Percentiles rank a stretch among this genome's conserved stretches.
These are phyloP conservation scores for Pythium diclinum DNA, from an alignment of 352 stramenopile genomes.

Conservation along the genomic window DNA sequence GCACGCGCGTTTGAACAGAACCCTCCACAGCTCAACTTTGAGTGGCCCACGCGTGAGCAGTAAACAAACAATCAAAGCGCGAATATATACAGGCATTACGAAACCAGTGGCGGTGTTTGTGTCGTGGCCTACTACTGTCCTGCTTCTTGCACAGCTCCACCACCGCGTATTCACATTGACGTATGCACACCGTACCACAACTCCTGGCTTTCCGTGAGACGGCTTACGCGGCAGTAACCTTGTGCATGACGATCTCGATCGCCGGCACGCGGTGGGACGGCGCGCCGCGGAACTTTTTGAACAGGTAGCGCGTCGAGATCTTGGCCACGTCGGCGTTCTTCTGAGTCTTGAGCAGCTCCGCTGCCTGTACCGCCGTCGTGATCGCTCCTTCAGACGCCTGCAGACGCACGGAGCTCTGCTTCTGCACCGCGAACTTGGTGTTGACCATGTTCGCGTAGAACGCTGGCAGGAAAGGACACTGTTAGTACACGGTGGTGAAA, in stretches of 20 bases:
- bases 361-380: conserved; percentile 66
- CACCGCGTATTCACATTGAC: not conserved
- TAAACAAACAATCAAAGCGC: conserved; percentile 2
- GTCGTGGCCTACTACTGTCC: not conserved
- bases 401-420: conserved; percentile 57
- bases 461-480: conserved; percentile 24
- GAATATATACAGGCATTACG: not conserved
- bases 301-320: conserved; percentile 67
- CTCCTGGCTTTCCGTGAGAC: not conserved
- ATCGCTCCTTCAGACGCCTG: conserved; percentile 69
- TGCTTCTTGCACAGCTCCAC: not conserved
- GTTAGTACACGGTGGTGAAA: no score
- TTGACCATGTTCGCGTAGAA: conserved; percentile 83
- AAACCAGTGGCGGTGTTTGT: no score
- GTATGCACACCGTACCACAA: not conserved
- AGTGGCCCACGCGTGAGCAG: conserved; percentile 24
- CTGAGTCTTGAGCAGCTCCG: conserved; percentile 68
- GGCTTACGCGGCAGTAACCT: conserved; percentile 22
- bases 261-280: conserved; percentile 66
- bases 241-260: conserved; percentile 63
- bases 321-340: conserved; percentile 52
- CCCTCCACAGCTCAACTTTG: conserved; percentile 20
- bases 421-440: conserved; percentile 73
- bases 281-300: conserved; percentile 48
- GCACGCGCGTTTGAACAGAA: conserved; percentile 36